Conservation (phyloP, 176 grass and related monocot genomes). For the Bonia amplexicaulis region DNA sequence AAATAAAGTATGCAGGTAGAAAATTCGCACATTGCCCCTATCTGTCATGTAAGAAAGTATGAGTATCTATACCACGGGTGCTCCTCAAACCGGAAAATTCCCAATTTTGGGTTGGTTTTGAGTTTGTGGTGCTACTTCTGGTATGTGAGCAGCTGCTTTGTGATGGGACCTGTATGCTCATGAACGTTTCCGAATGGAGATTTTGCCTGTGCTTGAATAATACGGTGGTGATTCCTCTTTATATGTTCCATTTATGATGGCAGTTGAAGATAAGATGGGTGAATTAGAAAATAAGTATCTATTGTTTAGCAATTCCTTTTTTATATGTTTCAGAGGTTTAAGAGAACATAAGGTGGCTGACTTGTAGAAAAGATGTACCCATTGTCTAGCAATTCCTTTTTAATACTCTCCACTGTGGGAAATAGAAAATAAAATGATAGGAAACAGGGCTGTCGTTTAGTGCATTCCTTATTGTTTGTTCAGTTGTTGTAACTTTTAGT, state of each 20-base stretch:
- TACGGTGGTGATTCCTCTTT: background rate
- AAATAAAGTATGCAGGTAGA: background rate
- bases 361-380: background rate
- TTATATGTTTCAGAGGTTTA: background rate
- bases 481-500: background rate
- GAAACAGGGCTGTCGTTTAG: background rate
- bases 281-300: background rate
- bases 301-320: background rate
- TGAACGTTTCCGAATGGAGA: background rate
- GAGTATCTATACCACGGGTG: background rate
- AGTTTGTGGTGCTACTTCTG: background rate
- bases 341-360: background rate
- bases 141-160: slow-evolving; percentile 5
- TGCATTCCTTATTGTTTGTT: background rate
- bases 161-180: slow-evolving; percentile 14
- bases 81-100: slow-evolving; percentile 1
- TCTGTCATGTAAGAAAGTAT: background rate
- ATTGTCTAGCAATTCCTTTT: background rate
- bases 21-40: background rate
- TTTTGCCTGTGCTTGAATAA: slow-evolving; percentile 5
- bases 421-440: slow-evolving; percentile 8
- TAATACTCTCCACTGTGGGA: background rate
- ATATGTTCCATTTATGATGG: background rate
- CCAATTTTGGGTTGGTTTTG: slow-evolving; percentile 17
- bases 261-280: background rate